These are phyloP conservation scores for Diaporthe australafricana DNA, from an alignment of 2,329 filamentous ascomycete genomes.

Conservation along the genomic window DNA sequence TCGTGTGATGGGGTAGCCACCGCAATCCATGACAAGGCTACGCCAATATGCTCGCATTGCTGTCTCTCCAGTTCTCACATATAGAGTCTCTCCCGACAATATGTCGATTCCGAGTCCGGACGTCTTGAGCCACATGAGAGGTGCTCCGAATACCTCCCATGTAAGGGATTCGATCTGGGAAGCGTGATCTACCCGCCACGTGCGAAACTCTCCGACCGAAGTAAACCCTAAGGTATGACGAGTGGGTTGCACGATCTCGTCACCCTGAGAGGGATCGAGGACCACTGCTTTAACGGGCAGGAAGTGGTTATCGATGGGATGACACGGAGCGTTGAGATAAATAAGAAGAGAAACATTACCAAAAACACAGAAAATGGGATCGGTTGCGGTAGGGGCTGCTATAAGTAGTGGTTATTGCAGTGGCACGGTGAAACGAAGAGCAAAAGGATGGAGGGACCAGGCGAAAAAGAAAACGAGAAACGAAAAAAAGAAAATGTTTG, in stretches of 20 bases:
- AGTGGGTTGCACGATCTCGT: not conserved
- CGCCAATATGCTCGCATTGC: not conserved
- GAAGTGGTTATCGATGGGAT: not conserved
- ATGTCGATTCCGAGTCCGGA: not conserved
- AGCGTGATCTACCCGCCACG: not conserved
- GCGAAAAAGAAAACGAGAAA: not conserved
- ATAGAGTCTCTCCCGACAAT: not conserved
- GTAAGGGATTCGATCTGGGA: not conserved
- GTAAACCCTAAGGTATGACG: not conserved
- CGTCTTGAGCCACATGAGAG: not conserved
- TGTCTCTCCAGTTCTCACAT: not conserved
- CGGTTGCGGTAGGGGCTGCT: too few relatives aligned
- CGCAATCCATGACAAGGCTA: not conserved
- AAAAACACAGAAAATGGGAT: too few relatives aligned
- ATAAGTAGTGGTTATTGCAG: too few relatives aligned
- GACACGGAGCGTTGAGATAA: not conserved
- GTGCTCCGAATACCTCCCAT: not conserved
- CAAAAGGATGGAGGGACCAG: too few relatives aligned
- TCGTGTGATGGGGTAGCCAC: not conserved
- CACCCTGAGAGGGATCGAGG: not conserved
- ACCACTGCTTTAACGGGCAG: not conserved
- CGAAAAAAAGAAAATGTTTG: not conserved
- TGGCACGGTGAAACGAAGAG: too few relatives aligned
- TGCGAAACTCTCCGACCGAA: not conserved
- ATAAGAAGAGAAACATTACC: too few relatives aligned